A percentile compares a stretch with the other conserved stretches of the same genome.
Evolutionary conservation across 257 asterid species (phyloP).

Genomic region (Cruciata laevipes): DNA sequence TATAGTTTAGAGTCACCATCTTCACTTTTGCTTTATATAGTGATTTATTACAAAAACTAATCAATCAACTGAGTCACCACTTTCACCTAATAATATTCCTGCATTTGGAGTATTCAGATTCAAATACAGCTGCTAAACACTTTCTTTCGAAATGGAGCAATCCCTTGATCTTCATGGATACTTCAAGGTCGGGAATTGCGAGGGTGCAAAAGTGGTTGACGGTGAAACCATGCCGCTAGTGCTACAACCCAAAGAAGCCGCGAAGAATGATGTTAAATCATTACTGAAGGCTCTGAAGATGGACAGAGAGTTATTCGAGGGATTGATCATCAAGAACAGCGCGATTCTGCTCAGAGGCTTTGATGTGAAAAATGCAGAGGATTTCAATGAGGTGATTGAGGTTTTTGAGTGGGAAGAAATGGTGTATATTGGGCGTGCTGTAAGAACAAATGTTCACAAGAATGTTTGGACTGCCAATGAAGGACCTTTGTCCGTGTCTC

Average conservation of each 20-base stretch:
- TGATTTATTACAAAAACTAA: background rate
- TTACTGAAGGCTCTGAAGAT: conserved; percentile 32
- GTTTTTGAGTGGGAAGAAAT: conserved; percentile 65
- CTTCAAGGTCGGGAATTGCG: conserved; percentile 77
- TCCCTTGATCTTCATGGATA: conserved; percentile 34
- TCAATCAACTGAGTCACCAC: background rate
- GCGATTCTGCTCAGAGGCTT: conserved; percentile 67
- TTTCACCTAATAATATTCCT: background rate
- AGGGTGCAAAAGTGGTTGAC: conserved; percentile 64
- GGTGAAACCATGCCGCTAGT: conserved; percentile 71
- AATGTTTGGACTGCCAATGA: conserved; percentile 83
- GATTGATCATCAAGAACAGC: conserved; percentile 62
- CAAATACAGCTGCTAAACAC: background rate
- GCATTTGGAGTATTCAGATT: background rate
- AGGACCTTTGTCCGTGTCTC: conserved; percentile 71
- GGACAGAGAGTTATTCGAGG: conserved; percentile 64
- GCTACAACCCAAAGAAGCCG: conserved; percentile 29
- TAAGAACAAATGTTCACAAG: conserved; percentile 64
- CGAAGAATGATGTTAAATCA: conserved; percentile 21
- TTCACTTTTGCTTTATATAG: background rate
- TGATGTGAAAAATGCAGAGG: conserved; percentile 46
- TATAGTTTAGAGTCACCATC: background rate
- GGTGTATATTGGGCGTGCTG: conserved; percentile 76
- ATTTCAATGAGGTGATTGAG: conserved; percentile 72
- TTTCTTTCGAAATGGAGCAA: conserved; percentile 33